Evolutionary conservation across 805 yeast species (phyloP), one percentile per base, ranked within the genome.

Genomic region (Yamadazyma kitorensis): DNA sequence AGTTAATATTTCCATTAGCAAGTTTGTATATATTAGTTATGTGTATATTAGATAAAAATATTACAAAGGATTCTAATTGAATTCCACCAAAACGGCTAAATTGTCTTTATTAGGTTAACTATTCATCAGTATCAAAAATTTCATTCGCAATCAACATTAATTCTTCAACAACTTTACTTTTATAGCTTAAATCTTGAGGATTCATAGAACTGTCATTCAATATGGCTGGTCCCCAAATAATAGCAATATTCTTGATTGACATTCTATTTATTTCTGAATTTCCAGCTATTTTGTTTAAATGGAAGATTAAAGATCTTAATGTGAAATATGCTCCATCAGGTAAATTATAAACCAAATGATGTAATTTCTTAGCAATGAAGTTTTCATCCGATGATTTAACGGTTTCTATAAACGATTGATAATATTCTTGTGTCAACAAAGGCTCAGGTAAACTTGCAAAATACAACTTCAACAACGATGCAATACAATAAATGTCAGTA

Each of bases 301-400:
- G 99, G 70, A 91, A 86, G 2, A 89, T 65, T 45, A 93, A 64
- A 22, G 86, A 78, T 45, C 97, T 69, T 47, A 93, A 69, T 0
- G 98, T 89, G 70, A 95, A 89, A 57, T 93, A 93, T 38, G 91
- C 87, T 1, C 95, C 93, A 61, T 93, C 98, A 0, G 97, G 96
- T 36, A 93, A 71, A 45, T 85, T 84, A 64, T 83, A 93, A 29
- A 93, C 86, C 39, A 86, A 74, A 28, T 87, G 86, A 58, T 93
- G 98, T 48, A 93, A 70, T 51, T 87, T 91, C 39, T 85, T 77
- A 32, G 70, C 70, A 25, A 87, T 79, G 29, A 49, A 62, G 8
- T 58, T 51, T 41, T 63, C 70, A 44, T 67, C 70, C 24, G 45
- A 37, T 8, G 69, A 60, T 54, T 78, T 77, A 15, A 84, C 84